Evolutionary conservation across 1,284 basidiomycete species (phyloP).

Genomic region (Anthracocystis panici-leucophaei): DNA sequence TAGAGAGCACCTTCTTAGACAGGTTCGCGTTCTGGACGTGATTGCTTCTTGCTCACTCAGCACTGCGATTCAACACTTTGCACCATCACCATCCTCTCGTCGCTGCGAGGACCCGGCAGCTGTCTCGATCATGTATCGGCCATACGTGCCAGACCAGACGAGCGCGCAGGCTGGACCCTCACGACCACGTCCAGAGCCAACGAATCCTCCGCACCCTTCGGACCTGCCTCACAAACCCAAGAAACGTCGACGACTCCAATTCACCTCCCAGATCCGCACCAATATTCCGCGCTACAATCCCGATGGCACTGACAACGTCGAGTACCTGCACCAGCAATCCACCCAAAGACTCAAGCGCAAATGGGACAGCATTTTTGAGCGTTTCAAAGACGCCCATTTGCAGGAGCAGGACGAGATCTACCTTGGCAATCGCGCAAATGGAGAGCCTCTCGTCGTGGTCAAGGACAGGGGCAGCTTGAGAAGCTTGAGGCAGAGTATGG

Average conservation of each 20-base stretch:
- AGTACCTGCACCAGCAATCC: slow-evolving; percentile 59
- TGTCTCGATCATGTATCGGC: slow-evolving; percentile 12
- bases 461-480: slow-evolving; percentile 62
- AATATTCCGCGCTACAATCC: slow-evolving; percentile 50
- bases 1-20: not conserved
- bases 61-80: not conserved
- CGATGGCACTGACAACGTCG: slow-evolving; percentile 60
- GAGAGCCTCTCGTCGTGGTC: slow-evolving; percentile 56
- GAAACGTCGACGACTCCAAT: slow-evolving; percentile 47
- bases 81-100: not conserved
- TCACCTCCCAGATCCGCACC: slow-evolving; percentile 44
- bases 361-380: slow-evolving; percentile 66
- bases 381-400: slow-evolving; percentile 65
- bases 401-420: slow-evolving; percentile 67
- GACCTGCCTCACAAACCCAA: slow-evolving; percentile 15
- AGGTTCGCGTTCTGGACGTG: slow-evolving; percentile 10
- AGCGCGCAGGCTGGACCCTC: slow-evolving; percentile 32
- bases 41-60: not conserved
- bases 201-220: not conserved
- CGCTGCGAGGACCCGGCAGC: not conserved
- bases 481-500: slow-evolving; percentile 42
- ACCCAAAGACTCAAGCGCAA: slow-evolving; percentile 61
- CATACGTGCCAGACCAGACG: not conserved
- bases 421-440: slow-evolving; percentile 54
- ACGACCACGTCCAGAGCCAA: not conserved